Evolutionary conservation across 208 protist species (phyloP).

Genomic region (Trypanosoma boissoni): DNA sequence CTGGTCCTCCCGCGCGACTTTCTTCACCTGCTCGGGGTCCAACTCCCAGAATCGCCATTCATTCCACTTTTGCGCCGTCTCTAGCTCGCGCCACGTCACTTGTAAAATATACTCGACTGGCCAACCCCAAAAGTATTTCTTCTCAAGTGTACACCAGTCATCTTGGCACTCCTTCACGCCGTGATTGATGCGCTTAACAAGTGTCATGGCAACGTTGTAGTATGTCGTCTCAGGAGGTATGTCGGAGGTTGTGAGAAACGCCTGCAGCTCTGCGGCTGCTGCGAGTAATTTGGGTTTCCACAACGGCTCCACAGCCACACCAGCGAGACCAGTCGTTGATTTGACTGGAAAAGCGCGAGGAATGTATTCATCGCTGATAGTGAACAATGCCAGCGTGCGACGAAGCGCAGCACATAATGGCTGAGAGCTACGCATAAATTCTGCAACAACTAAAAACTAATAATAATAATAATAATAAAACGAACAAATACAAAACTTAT

Average conservation of each 20-base stretch:
- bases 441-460: neutral
- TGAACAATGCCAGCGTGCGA: constrained; percentile 40
- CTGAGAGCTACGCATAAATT: constrained; percentile 31
- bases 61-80: constrained; percentile 93
- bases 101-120: constrained; percentile 91
- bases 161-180: constrained; percentile 86
- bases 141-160: constrained; percentile 90
- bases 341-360: constrained; percentile 90
- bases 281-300: constrained; percentile 91
- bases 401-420: constrained; percentile 40
- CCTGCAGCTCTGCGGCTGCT: constrained; percentile 77
- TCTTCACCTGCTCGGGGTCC: constrained; percentile 91
- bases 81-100: constrained; percentile 88
- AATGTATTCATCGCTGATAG: constrained; percentile 91
- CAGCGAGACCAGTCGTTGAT: constrained; percentile 84
- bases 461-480: neutral
- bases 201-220: constrained; percentile 90
- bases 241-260: constrained; percentile 78
- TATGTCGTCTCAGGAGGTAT: constrained; percentile 90
- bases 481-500: neutral
- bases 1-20: constrained; percentile 85
- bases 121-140: constrained; percentile 92
- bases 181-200: constrained; percentile 89
- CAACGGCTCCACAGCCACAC: constrained; percentile 86
- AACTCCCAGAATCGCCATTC: constrained; percentile 92